Percentiles rank a stretch among this genome's conserved stretches.
Evolutionary conservation across 1,284 basidiomycete species (phyloP).

Genomic region (Ceratobasidium sp.): DNA sequence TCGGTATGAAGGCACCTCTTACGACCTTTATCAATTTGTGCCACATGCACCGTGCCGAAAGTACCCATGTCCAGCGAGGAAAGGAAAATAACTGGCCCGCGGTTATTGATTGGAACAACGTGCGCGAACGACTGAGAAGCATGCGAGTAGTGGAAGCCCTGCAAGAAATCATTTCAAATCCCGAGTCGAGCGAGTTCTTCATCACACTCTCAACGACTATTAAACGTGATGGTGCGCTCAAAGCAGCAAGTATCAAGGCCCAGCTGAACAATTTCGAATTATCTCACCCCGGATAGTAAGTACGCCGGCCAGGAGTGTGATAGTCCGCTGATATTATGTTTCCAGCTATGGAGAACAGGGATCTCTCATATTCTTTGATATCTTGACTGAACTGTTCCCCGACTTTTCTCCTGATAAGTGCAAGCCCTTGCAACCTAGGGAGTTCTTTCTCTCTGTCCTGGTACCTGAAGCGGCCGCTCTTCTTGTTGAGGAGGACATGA

Average conservation of each 20-base stretch:
- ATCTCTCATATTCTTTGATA: slow-evolving; percentile 78
- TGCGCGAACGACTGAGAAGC: slow-evolving; percentile 63
- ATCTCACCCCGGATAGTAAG: slow-evolving; percentile 84
- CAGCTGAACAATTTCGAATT: slow-evolving; percentile 80
- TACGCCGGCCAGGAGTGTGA: slow-evolving; percentile 44
- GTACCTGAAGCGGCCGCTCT: slow-evolving; percentile 78
- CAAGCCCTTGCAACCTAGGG: slow-evolving; percentile 69
- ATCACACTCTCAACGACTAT: slow-evolving; percentile 57
- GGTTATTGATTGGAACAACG: slow-evolving; percentile 67
- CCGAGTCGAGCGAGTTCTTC: slow-evolving; percentile 71
- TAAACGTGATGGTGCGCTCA: slow-evolving; percentile 58
- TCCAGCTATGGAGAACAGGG: slow-evolving; percentile 81
- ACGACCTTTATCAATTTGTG: slow-evolving; percentile 71
- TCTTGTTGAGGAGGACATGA: slow-evolving; percentile 75
- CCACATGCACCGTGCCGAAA: slow-evolving; percentile 79
- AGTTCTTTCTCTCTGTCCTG: slow-evolving; percentile 77
- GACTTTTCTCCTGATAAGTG: slow-evolving; percentile 59
- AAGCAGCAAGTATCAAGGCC: slow-evolving; percentile 70
- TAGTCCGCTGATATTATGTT: slow-evolving; percentile 14
- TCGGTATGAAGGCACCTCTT: slow-evolving; percentile 72
- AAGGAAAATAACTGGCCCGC: slow-evolving; percentile 77
- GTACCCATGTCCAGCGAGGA: slow-evolving; percentile 72
- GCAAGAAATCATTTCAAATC: slow-evolving; percentile 63
- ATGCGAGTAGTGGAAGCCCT: slow-evolving; percentile 58
- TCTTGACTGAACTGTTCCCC: slow-evolving; percentile 72